Evolutionary conservation across 257 asterid genomes (phyloP), one percentile per base, ranked within the genome.

Genomic region (Buddleja alternifolia): DNA sequence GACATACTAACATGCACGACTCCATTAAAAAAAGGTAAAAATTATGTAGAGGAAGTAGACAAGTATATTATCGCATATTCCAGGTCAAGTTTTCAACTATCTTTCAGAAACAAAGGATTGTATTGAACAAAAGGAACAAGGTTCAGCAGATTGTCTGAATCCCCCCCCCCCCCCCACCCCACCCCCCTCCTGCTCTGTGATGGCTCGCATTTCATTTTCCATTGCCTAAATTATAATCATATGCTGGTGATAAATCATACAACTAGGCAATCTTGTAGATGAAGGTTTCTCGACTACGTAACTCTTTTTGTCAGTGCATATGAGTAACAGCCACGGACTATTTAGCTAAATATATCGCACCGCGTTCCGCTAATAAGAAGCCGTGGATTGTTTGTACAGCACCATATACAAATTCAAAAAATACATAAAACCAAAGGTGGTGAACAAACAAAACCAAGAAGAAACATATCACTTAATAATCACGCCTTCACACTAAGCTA

Each of bases 71-170:
- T 52, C 19, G 62, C 36, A 46, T 53, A 37, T 44, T 20, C 51
- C 20, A 17, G 24, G 29, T 63, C 46, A 63, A 17, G 7, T 17
- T 48, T 57, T 63, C 55, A 16, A 62, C 63, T 48, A 11, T 41
- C 51, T 66, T 64, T 45, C 32, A 44, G 16, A 48, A 47, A 39
- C 53, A 41, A 16, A 19, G 6, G 29, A 74, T 17, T 34, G 8
- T 10, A 67, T 66, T 69, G 41, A 72, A 53, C 63, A 46, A 40
- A 52, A 17, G 15, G 5, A 34, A 37, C 25, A 25, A 55, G 25
- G 9, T 51, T 57, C 24, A 36, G 70, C 40, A 10, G 32, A 29
- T 16, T 23, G 39, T 20, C 16, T 14, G 4, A 40, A 17, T n/a
- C n/a, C n/a, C n/a, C n/a, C n/a, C n/a, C n/a, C n/a, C n/a, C n/a